Evolutionary conservation across 495 filamentous ascomycete species (phyloP).

Genomic region (Lepidopterella palustris): DNA sequence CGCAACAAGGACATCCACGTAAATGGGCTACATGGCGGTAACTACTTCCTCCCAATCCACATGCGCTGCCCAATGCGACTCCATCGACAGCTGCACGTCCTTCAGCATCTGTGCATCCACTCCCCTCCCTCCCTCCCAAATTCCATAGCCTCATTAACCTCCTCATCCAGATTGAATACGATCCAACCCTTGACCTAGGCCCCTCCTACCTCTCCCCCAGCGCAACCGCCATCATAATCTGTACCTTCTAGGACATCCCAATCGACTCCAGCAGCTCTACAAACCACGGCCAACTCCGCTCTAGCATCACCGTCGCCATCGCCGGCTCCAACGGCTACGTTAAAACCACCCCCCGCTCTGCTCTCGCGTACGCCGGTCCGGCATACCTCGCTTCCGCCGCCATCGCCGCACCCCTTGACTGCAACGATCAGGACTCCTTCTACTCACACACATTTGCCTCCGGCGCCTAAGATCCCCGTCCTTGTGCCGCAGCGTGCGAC

Average conservation of each 20-base stretch:
- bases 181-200: background rate
- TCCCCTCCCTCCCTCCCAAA: background rate
- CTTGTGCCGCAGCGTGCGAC: background rate
- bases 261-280: background rate
- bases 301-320: background rate
- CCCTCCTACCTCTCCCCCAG: background rate
- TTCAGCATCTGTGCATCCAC: background rate
- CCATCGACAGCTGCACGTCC: background rate
- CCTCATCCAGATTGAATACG: background rate
- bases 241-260: background rate
- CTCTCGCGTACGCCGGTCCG: background rate
- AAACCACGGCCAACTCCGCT: background rate
- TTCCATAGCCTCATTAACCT: too few species aligned
- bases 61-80: background rate
- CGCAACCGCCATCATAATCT: background rate
- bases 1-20: background rate
- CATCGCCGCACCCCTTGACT: background rate
- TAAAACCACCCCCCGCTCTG: background rate
- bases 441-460: background rate
- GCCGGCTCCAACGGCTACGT: background rate
- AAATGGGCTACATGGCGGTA: background rate
- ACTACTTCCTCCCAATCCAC: background rate
- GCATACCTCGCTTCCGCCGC: background rate
- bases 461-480: background rate
- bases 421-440: background rate